A percentile compares a stretch with the other conserved stretches of the same genome.
Evolutionary conservation across 352 stramenopile genomes (phyloP).

Genomic region (Phytophthora chlamydospora): DNA sequence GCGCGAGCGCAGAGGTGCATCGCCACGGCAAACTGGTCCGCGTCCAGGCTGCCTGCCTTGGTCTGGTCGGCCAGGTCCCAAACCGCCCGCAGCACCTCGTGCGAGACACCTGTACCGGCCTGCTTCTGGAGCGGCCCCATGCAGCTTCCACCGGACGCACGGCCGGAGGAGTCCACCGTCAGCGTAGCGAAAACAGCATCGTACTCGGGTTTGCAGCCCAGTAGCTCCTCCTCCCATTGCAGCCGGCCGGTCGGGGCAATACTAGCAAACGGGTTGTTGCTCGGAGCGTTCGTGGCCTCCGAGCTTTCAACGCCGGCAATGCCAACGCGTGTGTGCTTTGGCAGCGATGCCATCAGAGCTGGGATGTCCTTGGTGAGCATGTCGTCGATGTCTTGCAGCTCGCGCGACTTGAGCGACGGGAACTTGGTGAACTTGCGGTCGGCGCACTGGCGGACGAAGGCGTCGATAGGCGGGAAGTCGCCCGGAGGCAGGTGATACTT

Average conservation of each 20-base stretch:
- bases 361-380: slow-evolving; percentile 98
- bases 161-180: slow-evolving; percentile 54
- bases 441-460: slow-evolving; percentile 83
- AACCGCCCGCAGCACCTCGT: slow-evolving; percentile 83
- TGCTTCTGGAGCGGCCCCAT: slow-evolving; percentile 79
- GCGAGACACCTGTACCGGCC: slow-evolving; percentile 52
- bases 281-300: slow-evolving; percentile 7
- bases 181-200: slow-evolving; percentile 86
- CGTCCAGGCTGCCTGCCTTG: slow-evolving; percentile 88
- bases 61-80: slow-evolving; percentile 93
- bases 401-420: slow-evolving; percentile 92
- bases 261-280: slow-evolving; percentile 38
- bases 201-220: slow-evolving; percentile 72
- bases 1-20: slow-evolving; percentile 87
- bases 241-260: slow-evolving; percentile 42
- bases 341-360: slow-evolving; percentile 86
- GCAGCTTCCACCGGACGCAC: slow-evolving; percentile 69
- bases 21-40: slow-evolving; percentile 90
- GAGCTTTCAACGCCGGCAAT: slow-evolving; percentile 16
- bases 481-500: slow-evolving; percentile 96
- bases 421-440: slow-evolving; percentile 94
- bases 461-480: slow-evolving; percentile 93
- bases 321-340: slow-evolving; percentile 46
- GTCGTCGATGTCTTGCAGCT: slow-evolving; percentile 98
- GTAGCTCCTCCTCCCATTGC: slow-evolving; percentile 72